These are phyloP conservation scores for Pezizomycotina sp. DNA, from an alignment of 2,329 filamentous ascomycete genomes.

Conservation along the genomic window DNA sequence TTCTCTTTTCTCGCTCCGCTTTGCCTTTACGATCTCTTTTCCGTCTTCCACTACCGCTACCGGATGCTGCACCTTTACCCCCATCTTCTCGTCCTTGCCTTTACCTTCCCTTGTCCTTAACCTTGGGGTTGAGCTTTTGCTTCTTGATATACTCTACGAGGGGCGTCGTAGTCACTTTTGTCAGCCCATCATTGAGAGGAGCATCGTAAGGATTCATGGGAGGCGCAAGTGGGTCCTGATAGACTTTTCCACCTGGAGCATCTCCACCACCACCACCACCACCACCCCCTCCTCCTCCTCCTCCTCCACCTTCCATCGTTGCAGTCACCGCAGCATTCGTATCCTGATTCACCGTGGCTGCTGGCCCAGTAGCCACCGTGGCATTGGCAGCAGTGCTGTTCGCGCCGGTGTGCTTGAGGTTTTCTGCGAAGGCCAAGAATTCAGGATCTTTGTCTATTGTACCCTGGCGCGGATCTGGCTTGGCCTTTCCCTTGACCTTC, in stretches of 20 bases:
- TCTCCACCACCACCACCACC: no score
- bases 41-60: slow-evolving; percentile 14
- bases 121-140: slow-evolving; percentile 57
- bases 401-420: slow-evolving; percentile 54
- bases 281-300: no score
- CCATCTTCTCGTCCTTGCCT: slow-evolving; percentile 14
- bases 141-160: slow-evolving; percentile 79
- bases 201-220: slow-evolving; percentile 20
- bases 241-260: slow-evolving; percentile 11
- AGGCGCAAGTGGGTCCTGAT: slow-evolving; percentile 21
- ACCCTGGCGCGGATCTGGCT: slow-evolving; percentile 70
- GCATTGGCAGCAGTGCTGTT: slow-evolving; percentile 34
- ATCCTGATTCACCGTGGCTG: slow-evolving; percentile 33
- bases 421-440: slow-evolving; percentile 84
- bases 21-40: slow-evolving; percentile 17
- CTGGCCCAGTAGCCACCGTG: slow-evolving; percentile 35
- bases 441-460: slow-evolving; percentile 94
- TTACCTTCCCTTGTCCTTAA: slow-evolving; percentile 27
- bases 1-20: slow-evolving; percentile 25
- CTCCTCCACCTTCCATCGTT: slow-evolving; percentile 35
- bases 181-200: slow-evolving; percentile 23
- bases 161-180: slow-evolving; percentile 65
- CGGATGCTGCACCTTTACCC: slow-evolving; percentile 10
- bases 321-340: slow-evolving; percentile 17
- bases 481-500: slow-evolving; percentile 43